Evolutionary conservation across 1,284 basidiomycete species (phyloP).

Genomic region (Ceratobasidium sp.): DNA sequence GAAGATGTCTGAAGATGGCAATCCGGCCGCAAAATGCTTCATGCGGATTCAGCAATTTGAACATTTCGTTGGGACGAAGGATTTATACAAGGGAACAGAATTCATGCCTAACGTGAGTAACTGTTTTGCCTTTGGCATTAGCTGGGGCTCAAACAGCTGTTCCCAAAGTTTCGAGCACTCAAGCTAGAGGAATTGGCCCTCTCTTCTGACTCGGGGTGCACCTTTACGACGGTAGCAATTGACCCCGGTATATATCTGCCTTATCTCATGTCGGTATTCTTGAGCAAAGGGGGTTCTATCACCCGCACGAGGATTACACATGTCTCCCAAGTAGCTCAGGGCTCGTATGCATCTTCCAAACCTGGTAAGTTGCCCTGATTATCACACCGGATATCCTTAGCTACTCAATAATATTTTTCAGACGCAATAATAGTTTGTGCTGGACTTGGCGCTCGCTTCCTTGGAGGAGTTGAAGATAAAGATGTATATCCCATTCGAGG

Average conservation of each 20-base stretch:
- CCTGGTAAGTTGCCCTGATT: conserved; percentile 53
- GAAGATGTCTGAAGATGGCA: conserved; percentile 72
- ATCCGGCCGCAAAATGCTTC: conserved; percentile 70
- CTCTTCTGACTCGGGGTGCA: conserved; percentile 64
- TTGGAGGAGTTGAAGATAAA: conserved; percentile 65
- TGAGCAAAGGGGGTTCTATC: conserved; percentile 70
- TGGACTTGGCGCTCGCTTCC: conserved; percentile 67
- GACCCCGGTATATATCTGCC: conserved; percentile 76
- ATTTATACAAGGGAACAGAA: conserved; percentile 58
- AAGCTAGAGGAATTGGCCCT: conserved; percentile 63
- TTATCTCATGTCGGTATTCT: conserved; percentile 76
- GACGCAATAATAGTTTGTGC: conserved; percentile 52
- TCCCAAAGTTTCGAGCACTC: conserved; percentile 68
- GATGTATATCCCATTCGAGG: conserved; percentile 60
- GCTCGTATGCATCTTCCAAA: conserved; percentile 29
- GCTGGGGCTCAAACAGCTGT: no score
- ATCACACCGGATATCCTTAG: conserved; percentile 59
- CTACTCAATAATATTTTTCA: conserved; percentile 75
- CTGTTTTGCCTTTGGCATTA: neutral
- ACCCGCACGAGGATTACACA: conserved; percentile 58
- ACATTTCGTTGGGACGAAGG: conserved; percentile 65
- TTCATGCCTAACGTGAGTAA: conserved; percentile 73
- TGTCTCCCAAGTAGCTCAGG: conserved; percentile 39
- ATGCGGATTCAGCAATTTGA: conserved; percentile 73
- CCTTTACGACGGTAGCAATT: conserved; percentile 77